phyloP scores from a whole-genome alignment of 2,329 filamentous ascomycete genomes.

The Pyricularia pennisetigena region DNA sequence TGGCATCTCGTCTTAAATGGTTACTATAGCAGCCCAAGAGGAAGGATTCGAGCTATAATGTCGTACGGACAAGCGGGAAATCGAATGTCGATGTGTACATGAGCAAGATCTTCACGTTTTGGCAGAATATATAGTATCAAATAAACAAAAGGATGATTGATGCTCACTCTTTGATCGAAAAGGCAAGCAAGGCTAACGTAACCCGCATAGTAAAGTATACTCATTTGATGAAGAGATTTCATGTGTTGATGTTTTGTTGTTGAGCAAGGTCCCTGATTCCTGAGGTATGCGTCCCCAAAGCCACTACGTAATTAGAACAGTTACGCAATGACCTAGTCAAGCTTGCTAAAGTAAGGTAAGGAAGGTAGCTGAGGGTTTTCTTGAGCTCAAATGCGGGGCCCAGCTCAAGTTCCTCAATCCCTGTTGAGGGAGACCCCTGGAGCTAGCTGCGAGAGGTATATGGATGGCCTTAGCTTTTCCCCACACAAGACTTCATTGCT shows the following conservation, averaged over 20 bases:
- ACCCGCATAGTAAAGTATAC: too few species aligned
- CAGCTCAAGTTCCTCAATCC: not conserved
- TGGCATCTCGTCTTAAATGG: conserved; percentile 67
- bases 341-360: too few species aligned
- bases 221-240: too few species aligned
- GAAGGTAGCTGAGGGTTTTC: not conserved
- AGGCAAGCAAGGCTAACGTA: too few species aligned
- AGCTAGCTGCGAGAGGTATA: not conserved
- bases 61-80: not conserved
- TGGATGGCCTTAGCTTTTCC: not conserved
- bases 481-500: not conserved
- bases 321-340: not conserved
- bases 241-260: too few species aligned
- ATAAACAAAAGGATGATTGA: not conserved
- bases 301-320: not conserved
- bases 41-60: not conserved
- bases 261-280: not conserved
- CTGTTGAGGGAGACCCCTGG: not conserved
- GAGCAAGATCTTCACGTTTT: not conserved
- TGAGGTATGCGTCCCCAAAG: not conserved
- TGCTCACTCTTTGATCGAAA: not conserved
- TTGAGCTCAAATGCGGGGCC: not conserved
- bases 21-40: not conserved
- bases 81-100: not conserved
- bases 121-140: not conserved